Evolutionary conservation across 208 protist species (phyloP).

Genomic region (Crithidia thermophila): DNA sequence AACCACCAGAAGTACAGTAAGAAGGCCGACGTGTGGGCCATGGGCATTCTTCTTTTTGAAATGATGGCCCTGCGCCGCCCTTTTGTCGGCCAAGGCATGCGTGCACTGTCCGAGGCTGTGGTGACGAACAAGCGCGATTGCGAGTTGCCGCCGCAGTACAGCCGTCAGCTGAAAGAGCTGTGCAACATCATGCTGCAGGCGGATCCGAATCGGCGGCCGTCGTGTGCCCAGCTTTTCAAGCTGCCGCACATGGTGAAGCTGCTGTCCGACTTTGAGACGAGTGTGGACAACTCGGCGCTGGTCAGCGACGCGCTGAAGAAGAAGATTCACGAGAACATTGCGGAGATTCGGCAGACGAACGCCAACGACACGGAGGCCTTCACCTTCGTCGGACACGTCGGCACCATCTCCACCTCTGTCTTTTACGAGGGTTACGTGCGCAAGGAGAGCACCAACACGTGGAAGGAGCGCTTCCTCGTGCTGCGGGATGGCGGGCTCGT

Average conservation of each 20-base stretch:
- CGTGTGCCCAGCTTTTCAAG: conserved; percentile 52
- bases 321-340: conserved; percentile 52
- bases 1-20: conserved; percentile 90
- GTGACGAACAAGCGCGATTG: conserved; percentile 68
- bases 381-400: conserved; percentile 45
- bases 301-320: conserved; percentile 51
- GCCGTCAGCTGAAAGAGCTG: conserved; percentile 56
- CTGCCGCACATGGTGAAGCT: conserved; percentile 64
- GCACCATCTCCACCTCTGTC: conserved; percentile 39
- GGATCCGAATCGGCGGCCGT: conserved; percentile 51
- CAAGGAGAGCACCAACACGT: conserved; percentile 54
- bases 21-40: conserved; percentile 92
- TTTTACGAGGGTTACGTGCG: conserved; percentile 53
- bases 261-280: conserved; percentile 57
- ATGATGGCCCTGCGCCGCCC: conserved; percentile 80
- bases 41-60: conserved; percentile 86
- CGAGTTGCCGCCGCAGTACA: conserved; percentile 64
- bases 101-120: conserved; percentile 55
- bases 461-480: conserved; percentile 71
- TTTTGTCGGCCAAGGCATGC: conserved; percentile 77
- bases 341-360: conserved; percentile 51
- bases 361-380: conserved; percentile 36
- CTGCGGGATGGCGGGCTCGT: conserved; percentile 50
- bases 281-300: conserved; percentile 44
- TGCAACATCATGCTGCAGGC: conserved; percentile 66